A percentile compares a stretch with the other conserved stretches of the same genome.
phyloP scores from a whole-genome alignment of 2,329 filamentous ascomycete species.

The Aspergillus terreus region DNA sequence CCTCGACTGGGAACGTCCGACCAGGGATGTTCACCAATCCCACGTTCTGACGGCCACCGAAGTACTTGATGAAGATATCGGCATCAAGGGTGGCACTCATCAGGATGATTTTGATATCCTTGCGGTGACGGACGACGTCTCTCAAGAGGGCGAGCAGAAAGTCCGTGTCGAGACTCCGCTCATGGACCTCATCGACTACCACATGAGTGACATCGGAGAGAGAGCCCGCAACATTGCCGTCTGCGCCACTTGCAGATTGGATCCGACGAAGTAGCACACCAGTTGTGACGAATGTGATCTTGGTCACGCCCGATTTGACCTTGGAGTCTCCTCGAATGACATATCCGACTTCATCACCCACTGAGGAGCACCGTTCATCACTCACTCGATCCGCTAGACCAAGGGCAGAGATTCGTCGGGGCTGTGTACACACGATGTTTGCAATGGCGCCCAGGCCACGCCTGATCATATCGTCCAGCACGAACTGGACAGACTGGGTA shows the following conservation, averaged over 20 bases:
- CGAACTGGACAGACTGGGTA: slow-evolving; percentile 93
- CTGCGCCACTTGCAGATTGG: slow-evolving; percentile 80
- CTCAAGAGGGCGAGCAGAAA: slow-evolving; percentile 85
- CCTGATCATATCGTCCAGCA: slow-evolving; percentile 84
- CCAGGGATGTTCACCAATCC: slow-evolving; percentile 83
- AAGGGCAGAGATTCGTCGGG: slow-evolving; percentile 87
- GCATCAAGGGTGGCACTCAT: slow-evolving; percentile 98
- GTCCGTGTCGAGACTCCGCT: slow-evolving; percentile 90
- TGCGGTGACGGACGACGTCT: slow-evolving; percentile 70
- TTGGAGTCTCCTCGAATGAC: slow-evolving; percentile 87
- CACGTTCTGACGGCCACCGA: slow-evolving; percentile 66
- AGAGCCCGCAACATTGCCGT: slow-evolving; percentile 75
- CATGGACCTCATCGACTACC: slow-evolving; percentile 94
- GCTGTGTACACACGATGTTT: slow-evolving; percentile 95
- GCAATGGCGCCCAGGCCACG: slow-evolving; percentile 69
- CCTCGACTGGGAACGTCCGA: slow-evolving; percentile 82
- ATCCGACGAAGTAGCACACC: slow-evolving; percentile 85
- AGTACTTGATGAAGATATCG: slow-evolving; percentile 78
- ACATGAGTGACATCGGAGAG: slow-evolving; percentile 90
- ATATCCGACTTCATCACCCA: slow-evolving; percentile 89
- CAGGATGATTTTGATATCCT: slow-evolving; percentile 81
- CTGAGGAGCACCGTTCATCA: slow-evolving; percentile 76
- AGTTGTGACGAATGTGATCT: slow-evolving; percentile 93
- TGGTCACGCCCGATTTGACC: slow-evolving; percentile 65
- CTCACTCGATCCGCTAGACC: slow-evolving; percentile 92